Evolutionary conservation across 1,139 yeast genomes (phyloP), one percentile per base, ranked within the genome.

Genomic region (Oligophagozyma castellii): DNA sequence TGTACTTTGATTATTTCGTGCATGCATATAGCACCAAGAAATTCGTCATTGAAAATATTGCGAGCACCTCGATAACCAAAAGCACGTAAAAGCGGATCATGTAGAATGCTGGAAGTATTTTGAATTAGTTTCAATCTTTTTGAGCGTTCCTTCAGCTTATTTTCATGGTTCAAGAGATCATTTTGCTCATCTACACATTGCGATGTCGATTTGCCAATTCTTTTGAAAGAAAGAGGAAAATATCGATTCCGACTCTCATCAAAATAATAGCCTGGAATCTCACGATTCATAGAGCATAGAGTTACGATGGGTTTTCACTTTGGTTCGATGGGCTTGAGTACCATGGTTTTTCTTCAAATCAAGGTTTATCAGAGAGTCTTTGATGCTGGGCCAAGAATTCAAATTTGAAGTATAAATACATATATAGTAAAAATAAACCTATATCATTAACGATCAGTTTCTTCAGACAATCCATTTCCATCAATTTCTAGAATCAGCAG

Each of bases 191-290:
- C 10, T 18, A 7, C 20, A 7, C 20, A 7, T 7, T 7, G 10
- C 20, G 38, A 35, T 11, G 27, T 31, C 5, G 16, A 30, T 14
- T 19, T 19, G 11, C 20, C 12, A 14, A 15, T 29, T 11, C 27
- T 12, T n/a, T 25, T 23, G 5, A 33, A 19, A 8, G 39, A 35
- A 10, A 65, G 53, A 31, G 61, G 63, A 49, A 68, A 68, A 42
- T 67, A 68, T 32, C 61, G 52, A 14, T 54, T 56, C 30, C 53
- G 55, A 24, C 43, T 56, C 24, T 49, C 55, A 42, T 68, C 73
- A 40, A 43, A 68, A 41, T 61, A 61, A 33, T 54, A 65, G 3
- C 73, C 73, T 3, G 73, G 73, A 21, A 66, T 49, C 11, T 47
- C 37, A 10, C 38, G 37, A 18, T 35, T 24, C 30, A 28, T 28